A percentile compares a stretch with the other conserved stretches of the same genome.
Evolutionary conservation across 108 stramenopile species (phyloP).

Genomic region (Nitzschia sp.): DNA sequence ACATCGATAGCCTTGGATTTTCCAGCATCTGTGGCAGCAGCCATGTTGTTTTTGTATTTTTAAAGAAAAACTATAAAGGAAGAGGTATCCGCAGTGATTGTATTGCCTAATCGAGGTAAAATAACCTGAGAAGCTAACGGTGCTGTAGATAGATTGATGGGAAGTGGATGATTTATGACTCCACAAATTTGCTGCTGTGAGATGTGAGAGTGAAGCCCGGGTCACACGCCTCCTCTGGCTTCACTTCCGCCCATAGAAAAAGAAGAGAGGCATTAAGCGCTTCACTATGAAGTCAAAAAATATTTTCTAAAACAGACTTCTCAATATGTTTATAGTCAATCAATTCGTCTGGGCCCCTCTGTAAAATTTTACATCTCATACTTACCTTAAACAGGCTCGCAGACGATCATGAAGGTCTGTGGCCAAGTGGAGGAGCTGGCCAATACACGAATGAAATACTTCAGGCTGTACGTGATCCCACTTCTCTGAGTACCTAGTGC

Average conservation of each 20-base stretch:
- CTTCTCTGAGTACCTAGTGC: slow-evolving; percentile 59
- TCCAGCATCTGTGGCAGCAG: not conserved
- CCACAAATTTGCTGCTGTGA: no score
- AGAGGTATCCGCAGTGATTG: no score
- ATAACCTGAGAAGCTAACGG: no score
- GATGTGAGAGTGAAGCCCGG: no score
- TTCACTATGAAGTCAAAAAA: no score
- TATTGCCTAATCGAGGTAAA: no score
- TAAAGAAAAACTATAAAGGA: no score
- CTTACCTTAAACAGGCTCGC: slow-evolving; percentile 74
- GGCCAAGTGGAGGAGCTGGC: slow-evolving; percentile 68
- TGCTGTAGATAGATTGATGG: no score
- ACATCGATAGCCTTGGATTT: slow-evolving; percentile 13
- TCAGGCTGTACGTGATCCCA: slow-evolving; percentile 74
- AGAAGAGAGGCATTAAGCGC: not conserved
- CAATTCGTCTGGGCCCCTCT: no score
- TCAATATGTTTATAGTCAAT: not conserved
- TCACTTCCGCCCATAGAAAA: not conserved
- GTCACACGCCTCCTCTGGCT: not conserved
- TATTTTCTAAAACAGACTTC: not conserved
- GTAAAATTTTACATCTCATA: no score
- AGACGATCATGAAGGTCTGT: slow-evolving; percentile 60
- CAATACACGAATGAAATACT: slow-evolving; percentile 65
- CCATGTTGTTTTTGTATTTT: no score
- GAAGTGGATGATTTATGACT: no score